These are phyloP conservation scores for Zymoseptoria ardabiliae DNA, from an alignment of 2,329 filamentous ascomycete genomes.

Conservation along the genomic window DNA sequence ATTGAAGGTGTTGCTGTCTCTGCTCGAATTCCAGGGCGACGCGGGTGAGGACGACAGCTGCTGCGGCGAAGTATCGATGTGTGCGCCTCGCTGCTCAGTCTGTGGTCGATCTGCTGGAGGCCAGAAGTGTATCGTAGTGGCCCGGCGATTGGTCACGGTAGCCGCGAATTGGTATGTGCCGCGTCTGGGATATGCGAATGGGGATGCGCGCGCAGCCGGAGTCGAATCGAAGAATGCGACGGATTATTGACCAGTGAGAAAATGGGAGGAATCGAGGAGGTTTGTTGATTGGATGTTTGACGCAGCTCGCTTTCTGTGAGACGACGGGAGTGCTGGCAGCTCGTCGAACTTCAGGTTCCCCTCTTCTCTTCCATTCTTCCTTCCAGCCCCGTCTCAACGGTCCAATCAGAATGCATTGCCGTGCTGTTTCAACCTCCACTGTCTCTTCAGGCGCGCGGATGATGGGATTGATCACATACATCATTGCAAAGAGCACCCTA, in stretches of 20 bases:
- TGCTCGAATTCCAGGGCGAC: neutral
- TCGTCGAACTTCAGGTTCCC: neutral
- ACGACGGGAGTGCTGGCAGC: neutral
- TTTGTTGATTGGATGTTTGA: conserved; percentile 4
- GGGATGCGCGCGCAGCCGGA: neutral
- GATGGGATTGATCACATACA: neutral
- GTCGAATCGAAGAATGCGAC: neutral
- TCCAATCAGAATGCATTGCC: neutral
- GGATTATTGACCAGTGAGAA: conserved; percentile 2
- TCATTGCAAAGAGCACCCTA: neutral
- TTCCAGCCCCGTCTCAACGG: neutral
- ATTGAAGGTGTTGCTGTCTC: neutral
- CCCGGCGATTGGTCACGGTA: neutral
- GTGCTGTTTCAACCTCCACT: neutral
- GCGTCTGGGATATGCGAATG: neutral
- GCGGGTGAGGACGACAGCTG: neutral
- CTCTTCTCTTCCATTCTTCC: too few relatives aligned
- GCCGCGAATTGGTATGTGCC: neutral
- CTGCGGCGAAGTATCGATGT: neutral
- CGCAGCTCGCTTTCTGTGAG: neutral
- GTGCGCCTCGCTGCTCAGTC: neutral
- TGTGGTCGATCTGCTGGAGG: neutral
- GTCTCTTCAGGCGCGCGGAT: neutral
- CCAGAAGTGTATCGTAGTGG: neutral
- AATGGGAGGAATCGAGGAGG: conserved; percentile 1